Evolutionary conservation across 2,329 filamentous ascomycete species (phyloP), one percentile per base, ranked within the genome.

Genomic region (Fusarium denticulatum): DNA sequence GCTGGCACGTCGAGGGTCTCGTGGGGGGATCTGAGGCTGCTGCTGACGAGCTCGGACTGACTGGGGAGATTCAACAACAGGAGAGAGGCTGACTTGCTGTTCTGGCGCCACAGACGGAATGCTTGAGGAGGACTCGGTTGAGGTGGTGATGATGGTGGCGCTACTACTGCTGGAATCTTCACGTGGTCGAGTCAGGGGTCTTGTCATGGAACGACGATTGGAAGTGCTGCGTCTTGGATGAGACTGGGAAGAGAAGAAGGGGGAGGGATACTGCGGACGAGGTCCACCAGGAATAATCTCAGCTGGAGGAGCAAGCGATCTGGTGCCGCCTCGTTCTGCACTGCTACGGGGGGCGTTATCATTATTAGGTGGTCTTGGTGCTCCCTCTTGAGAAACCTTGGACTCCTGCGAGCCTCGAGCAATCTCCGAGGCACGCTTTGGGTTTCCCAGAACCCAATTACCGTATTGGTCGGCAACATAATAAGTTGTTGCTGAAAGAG

Each of bases 401-500:
- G 69, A 68, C 37, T 69, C 71, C 20, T 74, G 72, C 12, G 67
- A 66, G 40, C 72, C 69, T 37, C 79, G 73, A 26, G 76, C 78
- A 49, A 78, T 65, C 55, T 76, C 69, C 40, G 74, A 72, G 24
- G 76, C 73, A 40, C 79, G 79, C 47, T 79, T 79, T 10, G 81
- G 72, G 66, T 84, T 85, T 40, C 83, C 83, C 13, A 88, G 81
- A 22, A 87, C 82, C 88, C 88, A 89, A 75, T 89, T 89, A 2
- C 87, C 86, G 71, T 83, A 82, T 76, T 83, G 85, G 75, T 89
- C 87, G 39, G 87, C 84, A 52, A 88, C 83, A 71, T 88, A 89
- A 49, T 84, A 83, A 2, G 85, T 83, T 6, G 83, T 82, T 1
- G 85, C 84, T 5, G 86, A 85, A 45, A 82, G 80, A 3, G 86